A percentile compares a stretch with the other conserved stretches of the same genome.
Evolutionary conservation across 805 yeast species (phyloP).

Genomic region (Ogataea dorogensis): DNA sequence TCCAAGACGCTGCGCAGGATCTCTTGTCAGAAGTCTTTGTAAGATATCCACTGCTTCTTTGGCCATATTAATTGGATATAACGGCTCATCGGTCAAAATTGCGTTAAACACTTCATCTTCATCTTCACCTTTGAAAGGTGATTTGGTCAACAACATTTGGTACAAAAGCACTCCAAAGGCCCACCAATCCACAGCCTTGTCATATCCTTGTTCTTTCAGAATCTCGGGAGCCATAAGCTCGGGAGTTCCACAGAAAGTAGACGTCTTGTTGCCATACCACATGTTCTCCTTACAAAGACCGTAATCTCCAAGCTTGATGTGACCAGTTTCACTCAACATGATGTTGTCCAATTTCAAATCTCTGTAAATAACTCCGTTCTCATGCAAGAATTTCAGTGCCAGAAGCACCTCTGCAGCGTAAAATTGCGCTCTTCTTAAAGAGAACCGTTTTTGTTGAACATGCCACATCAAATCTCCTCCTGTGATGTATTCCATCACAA

Average conservation of each 20-base stretch:
- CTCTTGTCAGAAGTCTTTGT: conserved; percentile 87
- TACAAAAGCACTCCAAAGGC: conserved; percentile 95
- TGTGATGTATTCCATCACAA: conserved; percentile 96
- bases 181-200: conserved; percentile 99
- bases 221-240: conserved; percentile 99
- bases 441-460: conserved; percentile 86
- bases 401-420: conserved; percentile 95
- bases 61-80: conserved; percentile 96
- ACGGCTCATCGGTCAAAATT: conserved; percentile 91
- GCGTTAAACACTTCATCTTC: conserved; percentile 94
- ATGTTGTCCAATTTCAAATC: conserved; percentile 95
- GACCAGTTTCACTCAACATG: conserved; percentile 84
- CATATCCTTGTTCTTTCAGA: conserved; percentile 86
- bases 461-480: conserved; percentile 99
- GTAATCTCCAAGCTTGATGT: conserved; percentile 94
- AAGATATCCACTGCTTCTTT: conserved; percentile 92
- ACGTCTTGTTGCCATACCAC: conserved; percentile 69
- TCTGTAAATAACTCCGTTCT: conserved; percentile 92
- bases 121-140: conserved; percentile 92
- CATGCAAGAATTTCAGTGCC: conserved; percentile 91
- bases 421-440: conserved; percentile 90
- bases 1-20: conserved; percentile 82
- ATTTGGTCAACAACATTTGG: conserved; percentile 94
- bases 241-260: conserved; percentile 98
- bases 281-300: conserved; percentile 90